Conservation (phyloP, 2,329 filamentous ascomycete genomes). For the Cryphonectria japonica region DNA sequence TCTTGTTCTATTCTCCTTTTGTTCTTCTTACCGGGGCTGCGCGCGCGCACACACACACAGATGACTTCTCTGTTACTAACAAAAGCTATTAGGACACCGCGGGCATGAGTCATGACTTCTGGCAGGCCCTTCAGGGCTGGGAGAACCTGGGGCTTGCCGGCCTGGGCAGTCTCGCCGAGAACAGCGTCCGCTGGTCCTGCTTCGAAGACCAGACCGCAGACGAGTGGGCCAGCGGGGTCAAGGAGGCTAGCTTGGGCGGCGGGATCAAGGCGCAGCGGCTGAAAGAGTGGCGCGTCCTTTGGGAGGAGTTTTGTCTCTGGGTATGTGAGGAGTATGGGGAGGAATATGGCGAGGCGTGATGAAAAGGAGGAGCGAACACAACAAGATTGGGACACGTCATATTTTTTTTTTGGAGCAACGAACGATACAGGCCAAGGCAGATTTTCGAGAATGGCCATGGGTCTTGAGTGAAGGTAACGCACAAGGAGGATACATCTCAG, state of each 20-base stretch:
- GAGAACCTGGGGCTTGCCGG: conserved; percentile 89
- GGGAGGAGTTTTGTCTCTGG: conserved; percentile 92
- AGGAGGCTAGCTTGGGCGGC: conserved; percentile 71
- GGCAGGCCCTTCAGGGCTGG: conserved; percentile 90
- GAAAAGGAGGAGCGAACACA: background rate
- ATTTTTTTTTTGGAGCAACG: background rate
- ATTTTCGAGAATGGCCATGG: background rate
- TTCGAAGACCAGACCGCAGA: conserved; percentile 77
- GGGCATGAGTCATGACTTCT: conserved; percentile 91
- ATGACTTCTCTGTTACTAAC: too few species aligned
- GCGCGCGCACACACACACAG: too few species aligned
- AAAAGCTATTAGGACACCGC: conserved; percentile 57
- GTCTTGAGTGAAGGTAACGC: background rate
- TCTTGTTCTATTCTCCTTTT: background rate
- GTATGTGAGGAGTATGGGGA: conserved; percentile 75
- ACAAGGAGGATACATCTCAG: background rate
- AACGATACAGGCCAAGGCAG: background rate
- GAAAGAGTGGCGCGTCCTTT: conserved; percentile 78
- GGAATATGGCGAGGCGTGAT: conserved; percentile 56
- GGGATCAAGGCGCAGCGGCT: conserved; percentile 73
- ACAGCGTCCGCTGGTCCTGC: conserved; percentile 86
- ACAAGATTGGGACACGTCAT: background rate
- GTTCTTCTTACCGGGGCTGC: background rate
- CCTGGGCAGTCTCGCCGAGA: conserved; percentile 85
- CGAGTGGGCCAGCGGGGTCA: conserved; percentile 74